Evolutionary conservation across 2,329 filamentous ascomycete genomes (phyloP).

Genomic region (Trichoderma lentiforme): DNA sequence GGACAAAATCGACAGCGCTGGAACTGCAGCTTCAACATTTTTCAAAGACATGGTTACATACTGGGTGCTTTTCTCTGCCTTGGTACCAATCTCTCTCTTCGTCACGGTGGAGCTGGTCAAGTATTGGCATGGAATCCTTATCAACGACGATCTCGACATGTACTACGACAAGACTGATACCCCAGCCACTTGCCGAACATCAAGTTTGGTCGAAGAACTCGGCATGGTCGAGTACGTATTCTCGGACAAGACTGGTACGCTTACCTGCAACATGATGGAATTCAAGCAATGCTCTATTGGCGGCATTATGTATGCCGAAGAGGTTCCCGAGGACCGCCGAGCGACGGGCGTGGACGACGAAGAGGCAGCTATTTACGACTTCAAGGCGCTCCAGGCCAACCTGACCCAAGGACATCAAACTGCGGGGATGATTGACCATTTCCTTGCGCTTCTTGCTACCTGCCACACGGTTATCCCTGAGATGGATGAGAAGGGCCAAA

Average conservation of each 20-base stretch:
- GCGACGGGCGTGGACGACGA: slow-evolving; percentile 78
- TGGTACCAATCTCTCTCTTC: slow-evolving; percentile 96
- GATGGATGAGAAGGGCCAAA: slow-evolving; percentile 71
- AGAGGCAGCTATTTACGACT: slow-evolving; percentile 80
- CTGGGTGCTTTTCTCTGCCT: slow-evolving; percentile 94
- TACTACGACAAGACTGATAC: slow-evolving; percentile 96
- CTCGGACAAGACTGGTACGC: slow-evolving; percentile 93
- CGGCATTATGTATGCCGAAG: slow-evolving; percentile 89
- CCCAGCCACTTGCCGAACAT: slow-evolving; percentile 91
- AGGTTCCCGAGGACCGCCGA: slow-evolving; percentile 84
- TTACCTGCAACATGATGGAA: slow-evolving; percentile 99
- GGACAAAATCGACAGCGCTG: slow-evolving; percentile 53
- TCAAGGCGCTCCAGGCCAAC: slow-evolving; percentile 71
- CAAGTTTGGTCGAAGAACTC: slow-evolving; percentile 91
- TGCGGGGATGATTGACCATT: slow-evolving; percentile 65
- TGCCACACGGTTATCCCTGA: slow-evolving; percentile 99
- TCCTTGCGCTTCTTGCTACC: slow-evolving; percentile 79
- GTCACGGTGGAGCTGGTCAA: slow-evolving; percentile 98
- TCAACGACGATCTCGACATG: slow-evolving; percentile 96
- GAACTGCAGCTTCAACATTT: slow-evolving; percentile 68
- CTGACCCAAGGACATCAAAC: slow-evolving; percentile 52
- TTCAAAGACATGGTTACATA: slow-evolving; percentile 95
- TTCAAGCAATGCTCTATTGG: slow-evolving; percentile 93
- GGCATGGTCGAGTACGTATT: slow-evolving; percentile 99
- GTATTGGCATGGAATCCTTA: slow-evolving; percentile 95